Base-by-base conservation (phyloP, 805 yeast species). In the Saccharomycopsis sp. region DNA sequence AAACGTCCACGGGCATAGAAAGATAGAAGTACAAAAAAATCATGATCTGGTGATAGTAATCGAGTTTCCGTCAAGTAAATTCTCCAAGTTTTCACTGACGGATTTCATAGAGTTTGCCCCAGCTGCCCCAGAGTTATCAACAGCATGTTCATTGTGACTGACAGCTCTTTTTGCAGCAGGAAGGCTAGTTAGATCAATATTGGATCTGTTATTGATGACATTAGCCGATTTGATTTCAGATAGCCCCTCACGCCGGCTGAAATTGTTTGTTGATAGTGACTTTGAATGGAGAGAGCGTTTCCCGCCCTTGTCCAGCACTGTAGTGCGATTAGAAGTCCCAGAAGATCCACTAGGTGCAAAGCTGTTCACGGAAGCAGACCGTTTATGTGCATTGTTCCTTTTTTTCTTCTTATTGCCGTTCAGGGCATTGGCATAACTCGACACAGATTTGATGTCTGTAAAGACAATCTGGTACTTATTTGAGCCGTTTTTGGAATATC, bases 381-480 rank as follows among this genome's bases (percentile, higher is more conserved):
- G 8, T 16, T 18, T 18, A 44, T 44, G 48, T 16, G 48, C 8
- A 16, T 44, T 34, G 24, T 52, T 37, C 18, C 20, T 52, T 14
- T 15, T 15, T 40, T 52, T 52, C 40, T 24, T 21, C 20, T 52
- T 52, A 23, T 34, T 52, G 14, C 41, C 40, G 9, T 34, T 34
- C 9, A 20, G 48, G 15, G 18, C 55, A 3, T 23, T 40, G 24
- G 46, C 24, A 24, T 15, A 52, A 52, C 50, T 37, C 8, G 53
- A 50, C 14, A 58, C 7, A 3, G 59, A 48, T 41, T 55, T 57
- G n/a, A 58, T 24, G 46, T 58, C 61, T 16, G 61, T 52, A 40
- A 58, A 58, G 2, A 58, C 50, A 40, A 58, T 59, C 40, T 58
- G 61, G 16, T 55, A 52, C 34, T 54, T 21, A 40, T 56, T 51